phyloP scores from a whole-genome alignment of 192 early-diverging fungal species.

The Anaeromyces robustus region DNA sequence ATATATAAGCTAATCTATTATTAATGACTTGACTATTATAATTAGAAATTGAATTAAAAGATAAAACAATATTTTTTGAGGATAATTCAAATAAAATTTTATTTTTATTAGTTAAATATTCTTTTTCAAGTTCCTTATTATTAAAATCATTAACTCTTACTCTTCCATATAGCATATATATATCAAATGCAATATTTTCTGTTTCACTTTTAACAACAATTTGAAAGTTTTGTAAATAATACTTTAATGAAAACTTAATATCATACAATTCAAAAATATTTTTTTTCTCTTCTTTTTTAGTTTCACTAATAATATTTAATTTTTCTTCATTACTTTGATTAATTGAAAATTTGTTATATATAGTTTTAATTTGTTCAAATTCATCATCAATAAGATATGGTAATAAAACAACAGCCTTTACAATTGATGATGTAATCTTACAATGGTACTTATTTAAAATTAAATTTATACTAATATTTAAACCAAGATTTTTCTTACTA shows the following conservation, averaged over 20 bases:
- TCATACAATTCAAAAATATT: background rate
- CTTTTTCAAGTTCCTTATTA: background rate
- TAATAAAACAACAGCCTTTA: background rate
- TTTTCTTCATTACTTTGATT: background rate
- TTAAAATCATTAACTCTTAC: background rate
- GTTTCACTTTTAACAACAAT: background rate
- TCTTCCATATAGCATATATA: background rate
- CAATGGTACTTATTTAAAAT: background rate
- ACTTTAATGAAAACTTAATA: background rate
- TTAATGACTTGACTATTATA: background rate
- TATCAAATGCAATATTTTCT: background rate
- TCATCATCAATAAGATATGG: background rate
- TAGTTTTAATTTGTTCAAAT: background rate
- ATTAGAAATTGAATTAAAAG: background rate
- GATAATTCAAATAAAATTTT: background rate
- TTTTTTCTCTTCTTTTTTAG: background rate
- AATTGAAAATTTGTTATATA: background rate
- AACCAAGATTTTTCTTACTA: background rate
- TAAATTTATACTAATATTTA: background rate
- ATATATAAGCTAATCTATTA: background rate
- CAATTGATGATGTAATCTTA: background rate
- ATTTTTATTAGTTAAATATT: background rate
- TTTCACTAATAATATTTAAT: background rate
- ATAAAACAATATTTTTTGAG: background rate
- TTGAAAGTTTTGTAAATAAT: background rate